Evolutionary conservation across 768 basidiomycete genomes (phyloP).

Genomic region (Hortiboletus campestris): DNA sequence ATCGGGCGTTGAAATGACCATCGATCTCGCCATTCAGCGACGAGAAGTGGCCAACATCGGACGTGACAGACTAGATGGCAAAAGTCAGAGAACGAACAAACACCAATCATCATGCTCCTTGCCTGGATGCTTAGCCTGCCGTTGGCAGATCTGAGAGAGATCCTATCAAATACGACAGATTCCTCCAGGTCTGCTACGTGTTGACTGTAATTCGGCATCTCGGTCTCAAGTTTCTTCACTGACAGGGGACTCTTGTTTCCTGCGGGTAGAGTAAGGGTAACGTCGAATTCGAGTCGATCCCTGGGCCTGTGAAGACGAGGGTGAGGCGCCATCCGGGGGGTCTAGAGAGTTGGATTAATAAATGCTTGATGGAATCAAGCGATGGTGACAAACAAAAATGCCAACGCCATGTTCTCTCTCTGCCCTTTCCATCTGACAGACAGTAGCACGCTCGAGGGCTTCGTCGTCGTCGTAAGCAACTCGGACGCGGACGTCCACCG

Average conservation of each 20-base stretch:
- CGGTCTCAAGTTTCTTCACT: slow-evolving; percentile 45
- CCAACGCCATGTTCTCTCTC: slow-evolving; percentile 31
- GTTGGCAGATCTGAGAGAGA: slow-evolving; percentile 38
- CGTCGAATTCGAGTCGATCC: slow-evolving; percentile 32
- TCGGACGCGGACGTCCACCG: slow-evolving; percentile 29
- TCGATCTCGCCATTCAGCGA: slow-evolving; percentile 46
- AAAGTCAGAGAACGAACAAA: neutral
- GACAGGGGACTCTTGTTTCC: slow-evolving; percentile 20
- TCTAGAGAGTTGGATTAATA: slow-evolving; percentile 25
- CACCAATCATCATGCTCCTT: neutral
- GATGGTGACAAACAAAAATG: slow-evolving; percentile 30
- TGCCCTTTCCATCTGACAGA: slow-evolving; percentile 31
- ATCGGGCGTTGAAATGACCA: slow-evolving; percentile 40
- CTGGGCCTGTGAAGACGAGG: neutral
- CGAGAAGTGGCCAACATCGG: slow-evolving; percentile 24
- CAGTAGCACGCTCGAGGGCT: slow-evolving; percentile 21
- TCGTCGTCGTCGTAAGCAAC: slow-evolving; percentile 21
- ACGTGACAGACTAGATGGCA: slow-evolving; percentile 33
- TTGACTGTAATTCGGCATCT: slow-evolving; percentile 40
- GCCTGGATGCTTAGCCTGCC: slow-evolving; percentile 36
- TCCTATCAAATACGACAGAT: slow-evolving; percentile 35
- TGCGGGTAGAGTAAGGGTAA: slow-evolving; percentile 39
- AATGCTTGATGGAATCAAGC: neutral
- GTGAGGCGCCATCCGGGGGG: slow-evolving; percentile 17
- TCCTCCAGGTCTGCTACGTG: slow-evolving; percentile 34